These are phyloP conservation scores for Pseudocercospora eumusae DNA, from an alignment of 2,329 filamentous ascomycete species.

Conservation along the genomic window DNA sequence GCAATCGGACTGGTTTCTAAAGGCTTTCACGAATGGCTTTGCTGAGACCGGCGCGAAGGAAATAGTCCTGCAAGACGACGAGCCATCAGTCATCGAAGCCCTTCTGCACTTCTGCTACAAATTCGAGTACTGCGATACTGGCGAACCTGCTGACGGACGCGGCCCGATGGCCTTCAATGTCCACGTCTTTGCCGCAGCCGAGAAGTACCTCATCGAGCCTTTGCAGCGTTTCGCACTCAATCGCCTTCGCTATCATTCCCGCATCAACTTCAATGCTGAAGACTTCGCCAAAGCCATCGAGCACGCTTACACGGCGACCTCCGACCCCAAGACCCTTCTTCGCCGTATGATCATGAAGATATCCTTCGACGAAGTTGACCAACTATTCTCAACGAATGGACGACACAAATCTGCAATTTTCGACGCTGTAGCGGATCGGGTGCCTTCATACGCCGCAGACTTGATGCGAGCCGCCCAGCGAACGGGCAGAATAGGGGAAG, in stretches of 20 bases:
- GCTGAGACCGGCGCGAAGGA: neutral
- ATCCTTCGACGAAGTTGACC: neutral
- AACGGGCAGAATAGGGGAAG: neutral
- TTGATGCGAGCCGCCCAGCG: neutral
- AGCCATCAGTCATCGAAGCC: neutral
- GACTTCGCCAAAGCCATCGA: neutral
- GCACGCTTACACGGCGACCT: neutral
- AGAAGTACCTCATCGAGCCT: constrained; percentile 17
- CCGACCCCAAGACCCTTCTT: neutral
- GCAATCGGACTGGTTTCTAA: constrained; percentile 9
- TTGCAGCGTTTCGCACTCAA: constrained; percentile 8
- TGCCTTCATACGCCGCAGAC: neutral
- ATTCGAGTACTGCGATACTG: constrained; percentile 9
- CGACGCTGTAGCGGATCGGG: neutral
- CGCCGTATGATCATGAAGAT: neutral
- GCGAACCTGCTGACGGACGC: neutral
- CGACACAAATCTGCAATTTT: neutral
- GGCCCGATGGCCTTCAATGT: constrained; percentile 16
- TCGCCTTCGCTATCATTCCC: neutral
- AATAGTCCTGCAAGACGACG: constrained; percentile 5
- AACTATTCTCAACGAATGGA: neutral
- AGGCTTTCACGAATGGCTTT: constrained; percentile 3
- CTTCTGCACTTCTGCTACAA: constrained; percentile 15
- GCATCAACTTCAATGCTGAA: neutral
- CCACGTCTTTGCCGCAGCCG: constrained; percentile 13